A percentile compares a stretch with the other conserved stretches of the same genome.
phyloP scores from a whole-genome alignment of 805 yeast genomes.

The Candida ipomoeae region DNA sequence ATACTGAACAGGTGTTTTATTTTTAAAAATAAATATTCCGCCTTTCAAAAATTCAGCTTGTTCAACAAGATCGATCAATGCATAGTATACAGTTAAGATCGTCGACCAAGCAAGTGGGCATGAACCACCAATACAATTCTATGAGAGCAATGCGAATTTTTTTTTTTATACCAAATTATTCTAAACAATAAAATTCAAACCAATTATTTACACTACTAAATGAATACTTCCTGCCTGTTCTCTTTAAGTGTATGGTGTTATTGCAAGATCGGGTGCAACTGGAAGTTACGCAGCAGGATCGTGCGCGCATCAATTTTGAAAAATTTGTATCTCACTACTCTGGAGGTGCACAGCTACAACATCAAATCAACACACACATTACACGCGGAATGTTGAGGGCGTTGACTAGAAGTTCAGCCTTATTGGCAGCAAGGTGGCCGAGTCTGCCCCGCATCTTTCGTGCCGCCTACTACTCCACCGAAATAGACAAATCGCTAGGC shows the following conservation, averaged over 20 bases:
- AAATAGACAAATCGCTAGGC: slow-evolving; percentile 23
- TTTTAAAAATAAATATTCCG: too few relatives aligned
- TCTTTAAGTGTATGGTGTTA: neutral
- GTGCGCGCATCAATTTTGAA: slow-evolving; percentile 5
- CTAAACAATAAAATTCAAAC: too few relatives aligned
- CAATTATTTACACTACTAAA: too few relatives aligned
- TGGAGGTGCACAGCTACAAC: neutral
- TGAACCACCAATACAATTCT: too few relatives aligned
- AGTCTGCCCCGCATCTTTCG: slow-evolving; percentile 5
- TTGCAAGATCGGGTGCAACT: neutral
- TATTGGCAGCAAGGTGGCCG: slow-evolving; percentile 5
- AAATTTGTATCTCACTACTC: slow-evolving; percentile 1
- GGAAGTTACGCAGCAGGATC: neutral
- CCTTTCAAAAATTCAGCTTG: too few relatives aligned
- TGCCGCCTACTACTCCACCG: slow-evolving; percentile 21
- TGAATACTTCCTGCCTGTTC: neutral
- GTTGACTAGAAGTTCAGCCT: slow-evolving; percentile 10
- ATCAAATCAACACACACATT: slow-evolving; percentile 1
- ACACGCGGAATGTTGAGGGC: slow-evolving; percentile 15
- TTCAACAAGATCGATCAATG: too few relatives aligned
- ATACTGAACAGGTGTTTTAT: too few relatives aligned
- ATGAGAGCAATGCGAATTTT: too few relatives aligned
- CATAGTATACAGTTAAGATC: too few relatives aligned
- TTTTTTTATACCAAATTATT: too few relatives aligned
- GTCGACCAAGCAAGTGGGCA: too few relatives aligned